phyloP scores from a whole-genome alignment of 306 rosid genomes.

The Cyclanthera cordifolia region DNA sequence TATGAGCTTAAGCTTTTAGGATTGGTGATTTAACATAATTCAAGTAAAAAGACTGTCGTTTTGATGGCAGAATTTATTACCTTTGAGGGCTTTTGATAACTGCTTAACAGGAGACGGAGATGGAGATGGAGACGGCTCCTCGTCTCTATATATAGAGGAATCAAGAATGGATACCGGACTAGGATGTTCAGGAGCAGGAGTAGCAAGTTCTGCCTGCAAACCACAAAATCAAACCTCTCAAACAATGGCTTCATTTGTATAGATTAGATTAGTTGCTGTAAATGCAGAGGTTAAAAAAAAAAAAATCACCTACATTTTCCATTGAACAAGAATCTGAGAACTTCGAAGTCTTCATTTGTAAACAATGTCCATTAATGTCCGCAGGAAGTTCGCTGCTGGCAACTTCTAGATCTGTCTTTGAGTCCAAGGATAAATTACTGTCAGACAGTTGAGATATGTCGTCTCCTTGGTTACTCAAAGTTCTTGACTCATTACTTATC shows the following conservation, averaged over 20 bases:
- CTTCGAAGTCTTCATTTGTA: slow-evolving; percentile 34
- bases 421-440: slow-evolving; percentile 23
- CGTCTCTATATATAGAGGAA: slow-evolving; percentile 45
- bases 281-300: neutral
- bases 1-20: too few species aligned
- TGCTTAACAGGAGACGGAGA: slow-evolving; percentile 68
- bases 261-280: slow-evolving; percentile 6
- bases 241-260: too few species aligned
- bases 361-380: slow-evolving; percentile 34
- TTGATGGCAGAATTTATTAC: slow-evolving; percentile 23
- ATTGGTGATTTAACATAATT: too few species aligned
- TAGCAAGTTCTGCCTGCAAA: slow-evolving; percentile 41
- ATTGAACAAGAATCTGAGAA: slow-evolving; percentile 31
- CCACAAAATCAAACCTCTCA: slow-evolving; percentile 43
- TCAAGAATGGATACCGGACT: slow-evolving; percentile 86
- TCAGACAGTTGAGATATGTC: slow-evolving; percentile 44
- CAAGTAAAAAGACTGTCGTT: neutral
- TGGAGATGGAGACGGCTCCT: slow-evolving; percentile 56
- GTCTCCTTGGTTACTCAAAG: slow-evolving; percentile 57
- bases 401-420: slow-evolving; percentile 48
- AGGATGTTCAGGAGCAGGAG: slow-evolving; percentile 52
- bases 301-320: slow-evolving; percentile 26
- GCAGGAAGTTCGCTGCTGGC: slow-evolving; percentile 29
- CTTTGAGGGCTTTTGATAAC: slow-evolving; percentile 38
- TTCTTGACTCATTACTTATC: slow-evolving; percentile 51